These are phyloP conservation scores for Gracilaria caudata DNA, from an alignment of 23 red algal genomes.

Conservation along the genomic window DNA sequence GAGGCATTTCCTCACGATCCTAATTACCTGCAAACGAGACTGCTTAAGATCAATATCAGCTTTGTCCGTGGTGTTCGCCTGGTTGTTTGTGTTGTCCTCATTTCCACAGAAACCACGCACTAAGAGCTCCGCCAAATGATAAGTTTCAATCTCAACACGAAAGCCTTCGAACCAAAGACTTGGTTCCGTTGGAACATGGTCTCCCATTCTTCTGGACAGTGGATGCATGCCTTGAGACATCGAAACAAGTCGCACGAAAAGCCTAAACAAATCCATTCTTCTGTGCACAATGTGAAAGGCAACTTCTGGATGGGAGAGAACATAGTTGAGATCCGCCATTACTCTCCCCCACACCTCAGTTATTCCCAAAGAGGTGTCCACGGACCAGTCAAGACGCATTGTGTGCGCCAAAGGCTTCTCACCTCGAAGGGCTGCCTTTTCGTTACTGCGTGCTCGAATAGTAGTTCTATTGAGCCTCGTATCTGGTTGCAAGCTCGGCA, in stretches of 20 bases:
- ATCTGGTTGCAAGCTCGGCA: neutral
- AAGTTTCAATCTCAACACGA: conserved; percentile 69
- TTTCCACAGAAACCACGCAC: conserved; percentile 52
- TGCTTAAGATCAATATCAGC: neutral
- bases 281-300: conserved; percentile 59
- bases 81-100: neutral
- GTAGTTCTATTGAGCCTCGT: neutral
- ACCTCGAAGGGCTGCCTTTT: conserved; percentile 5
- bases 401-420: conserved; percentile 36
- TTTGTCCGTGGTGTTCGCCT: neutral
- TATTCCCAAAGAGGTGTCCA: conserved; percentile 1
- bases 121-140: conserved; percentile 68
- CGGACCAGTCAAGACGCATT: conserved; percentile 37
- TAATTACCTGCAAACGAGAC: conserved; percentile 32
- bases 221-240: conserved; percentile 77
- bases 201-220: conserved; percentile 39
- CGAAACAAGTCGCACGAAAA: conserved; percentile 56
- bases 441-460: neutral
- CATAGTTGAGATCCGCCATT: conserved; percentile 78
- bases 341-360: conserved; percentile 43
- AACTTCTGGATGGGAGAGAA: conserved; percentile 76
- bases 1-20: conserved; percentile 42
- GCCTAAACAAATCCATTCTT: conserved; percentile 49
- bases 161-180: conserved; percentile 49
- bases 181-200: conserved; percentile 52